Conservation (phyloP, 108 stramenopile genomes). For the Pseudonitzschia multiseries region DNA sequence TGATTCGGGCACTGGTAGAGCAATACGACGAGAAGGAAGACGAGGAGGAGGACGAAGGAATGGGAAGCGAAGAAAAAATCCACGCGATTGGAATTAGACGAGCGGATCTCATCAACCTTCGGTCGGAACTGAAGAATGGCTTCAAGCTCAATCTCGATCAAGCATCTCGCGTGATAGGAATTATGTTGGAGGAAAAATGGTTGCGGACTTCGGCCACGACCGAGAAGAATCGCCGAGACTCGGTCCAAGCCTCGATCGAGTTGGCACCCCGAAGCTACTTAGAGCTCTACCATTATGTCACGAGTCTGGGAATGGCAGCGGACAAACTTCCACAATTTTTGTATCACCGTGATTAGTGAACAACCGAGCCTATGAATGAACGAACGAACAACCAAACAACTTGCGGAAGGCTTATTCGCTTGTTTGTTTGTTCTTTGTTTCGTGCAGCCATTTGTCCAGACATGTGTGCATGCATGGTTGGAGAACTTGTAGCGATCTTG, state of each 20-base stretch:
- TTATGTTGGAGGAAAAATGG: slow-evolving; percentile 37
- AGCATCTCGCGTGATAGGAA: slow-evolving; percentile 32
- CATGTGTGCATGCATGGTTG: too few species aligned
- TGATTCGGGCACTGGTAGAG: slow-evolving; percentile 49
- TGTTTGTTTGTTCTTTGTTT: too few species aligned
- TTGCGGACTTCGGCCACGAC: slow-evolving; percentile 17
- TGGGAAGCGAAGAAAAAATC: slow-evolving; percentile 22
- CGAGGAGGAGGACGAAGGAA: not conserved
- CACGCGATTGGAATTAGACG: slow-evolving; percentile 12
- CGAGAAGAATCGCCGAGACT: slow-evolving; percentile 24
- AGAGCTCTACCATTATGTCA: slow-evolving; percentile 56
- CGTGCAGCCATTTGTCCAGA: too few species aligned
- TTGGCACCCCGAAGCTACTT: slow-evolving; percentile 69
- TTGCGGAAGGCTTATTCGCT: too few species aligned
- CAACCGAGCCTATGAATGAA: not conserved
- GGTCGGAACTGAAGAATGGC: slow-evolving; percentile 47
- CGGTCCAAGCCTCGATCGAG: slow-evolving; percentile 26
- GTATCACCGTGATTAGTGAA: slow-evolving; percentile 43
- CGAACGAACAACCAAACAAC: too few species aligned
- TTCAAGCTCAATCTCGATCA: slow-evolving; percentile 43
- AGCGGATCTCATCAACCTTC: slow-evolving; percentile 63
- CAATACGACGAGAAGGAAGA: slow-evolving; percentile 23
- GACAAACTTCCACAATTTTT: slow-evolving; percentile 70
- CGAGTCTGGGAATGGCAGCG: slow-evolving; percentile 47
- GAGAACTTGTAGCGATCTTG: too few species aligned